These are phyloP conservation scores for Lippia alba DNA, from an alignment of 305 asterid species.

Conservation along the genomic window DNA sequence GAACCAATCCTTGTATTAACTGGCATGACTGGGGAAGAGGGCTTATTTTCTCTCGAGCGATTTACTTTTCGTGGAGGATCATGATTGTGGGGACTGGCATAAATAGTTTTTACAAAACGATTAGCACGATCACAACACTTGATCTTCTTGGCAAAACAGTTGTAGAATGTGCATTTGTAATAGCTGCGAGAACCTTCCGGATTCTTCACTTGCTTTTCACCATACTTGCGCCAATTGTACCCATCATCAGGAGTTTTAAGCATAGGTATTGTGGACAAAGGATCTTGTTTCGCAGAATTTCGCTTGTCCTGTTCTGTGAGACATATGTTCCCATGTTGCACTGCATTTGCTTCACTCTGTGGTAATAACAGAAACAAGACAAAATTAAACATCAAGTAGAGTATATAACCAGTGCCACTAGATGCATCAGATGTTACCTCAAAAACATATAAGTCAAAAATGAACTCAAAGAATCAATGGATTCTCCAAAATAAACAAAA, in stretches of 20 bases:
- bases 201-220: constrained; percentile 91
- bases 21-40: constrained; percentile 41
- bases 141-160: constrained; percentile 81
- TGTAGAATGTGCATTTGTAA: constrained; percentile 78
- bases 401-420: constrained; percentile 16
- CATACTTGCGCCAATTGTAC: constrained; percentile 92
- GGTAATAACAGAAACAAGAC: constrained; percentile 29
- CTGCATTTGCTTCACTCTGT: constrained; percentile 53
- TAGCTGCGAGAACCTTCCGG: constrained; percentile 92
- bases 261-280: constrained; percentile 43
- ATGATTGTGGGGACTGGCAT: constrained; percentile 78
- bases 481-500: constrained; percentile 9
- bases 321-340: constrained; percentile 36
- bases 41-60: constrained; percentile 53
- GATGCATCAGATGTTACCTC: neutral
- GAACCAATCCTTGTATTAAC: constrained; percentile 44
- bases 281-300: constrained; percentile 42
- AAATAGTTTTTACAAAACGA: constrained; percentile 64
- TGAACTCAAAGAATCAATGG: neutral
- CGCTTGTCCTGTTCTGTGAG: constrained; percentile 43
- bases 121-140: constrained; percentile 72
- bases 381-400: constrained; percentile 25
- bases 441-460: constrained; percentile 10
- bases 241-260: constrained; percentile 71
- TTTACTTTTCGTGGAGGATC: constrained; percentile 76